Conservation (phyloP, 1,284 basidiomycete species). For the Stereum hirsutum region DNA sequence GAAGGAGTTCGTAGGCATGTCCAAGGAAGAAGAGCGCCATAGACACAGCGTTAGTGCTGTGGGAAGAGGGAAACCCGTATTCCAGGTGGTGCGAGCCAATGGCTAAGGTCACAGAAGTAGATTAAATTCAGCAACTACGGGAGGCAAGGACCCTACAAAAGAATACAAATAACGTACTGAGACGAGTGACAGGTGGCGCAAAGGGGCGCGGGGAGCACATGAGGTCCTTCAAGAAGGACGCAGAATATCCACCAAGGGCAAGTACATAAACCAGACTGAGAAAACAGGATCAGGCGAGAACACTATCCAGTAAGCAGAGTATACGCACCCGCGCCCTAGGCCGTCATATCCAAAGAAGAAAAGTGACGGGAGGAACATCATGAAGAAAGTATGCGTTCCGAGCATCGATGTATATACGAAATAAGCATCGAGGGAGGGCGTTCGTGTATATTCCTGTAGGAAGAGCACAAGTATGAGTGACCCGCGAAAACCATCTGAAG, state of each 20-base stretch:
- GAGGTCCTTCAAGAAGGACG: conserved; percentile 84
- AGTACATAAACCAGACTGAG: conserved; percentile 63
- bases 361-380: conserved; percentile 77
- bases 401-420: conserved; percentile 89
- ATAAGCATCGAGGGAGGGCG: conserved; percentile 72
- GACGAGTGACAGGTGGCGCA: conserved; percentile 81
- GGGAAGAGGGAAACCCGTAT: conserved; percentile 95
- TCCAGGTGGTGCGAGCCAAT: conserved; percentile 82
- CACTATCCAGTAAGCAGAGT: background rate
- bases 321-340: conserved; percentile 64
- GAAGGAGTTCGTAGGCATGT: conserved; percentile 42
- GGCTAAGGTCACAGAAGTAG: conserved; percentile 30
- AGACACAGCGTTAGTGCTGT: conserved; percentile 87
- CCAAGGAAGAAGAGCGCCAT: conserved; percentile 75
- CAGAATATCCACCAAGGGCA: conserved; percentile 75
- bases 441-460: conserved; percentile 46
- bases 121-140: no score
- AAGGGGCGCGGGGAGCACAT: conserved; percentile 89
- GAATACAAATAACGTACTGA: conserved; percentile 45
- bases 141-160: conserved; percentile 1
- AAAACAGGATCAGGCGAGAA: background rate
- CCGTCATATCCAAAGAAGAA: conserved; percentile 82
- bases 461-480: no score
- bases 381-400: conserved; percentile 93
- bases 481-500: no score